Evolutionary conservation across 2,329 filamentous ascomycete species (phyloP).

Genomic region (Beauveria sp.): DNA sequence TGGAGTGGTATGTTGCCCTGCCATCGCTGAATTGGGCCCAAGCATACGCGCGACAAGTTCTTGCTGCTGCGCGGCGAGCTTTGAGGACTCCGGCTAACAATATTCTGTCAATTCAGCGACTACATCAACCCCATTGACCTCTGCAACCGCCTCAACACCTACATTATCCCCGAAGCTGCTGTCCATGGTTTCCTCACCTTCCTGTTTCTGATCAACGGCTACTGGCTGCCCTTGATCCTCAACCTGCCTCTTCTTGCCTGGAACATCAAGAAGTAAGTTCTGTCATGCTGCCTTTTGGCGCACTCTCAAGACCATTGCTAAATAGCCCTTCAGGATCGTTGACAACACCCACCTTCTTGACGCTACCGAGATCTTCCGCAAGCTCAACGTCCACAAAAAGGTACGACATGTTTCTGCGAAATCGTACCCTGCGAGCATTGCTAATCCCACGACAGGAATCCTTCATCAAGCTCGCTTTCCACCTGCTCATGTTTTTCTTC

Average conservation of each 20-base stretch:
- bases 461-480: slow-evolving; percentile 97
- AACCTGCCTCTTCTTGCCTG: slow-evolving; percentile 88
- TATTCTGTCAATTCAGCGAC: slow-evolving; percentile 53
- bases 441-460: slow-evolving; percentile 63
- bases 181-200: slow-evolving; percentile 95
- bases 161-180: slow-evolving; percentile 96
- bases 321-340: slow-evolving; percentile 60
- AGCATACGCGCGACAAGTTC: not conserved
- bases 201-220: slow-evolving; percentile 96
- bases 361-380: slow-evolving; percentile 98
- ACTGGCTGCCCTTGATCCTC: slow-evolving; percentile 88
- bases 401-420: slow-evolving; percentile 35
- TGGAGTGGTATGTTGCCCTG: slow-evolving; percentile 75
- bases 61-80: not conserved
- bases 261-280: slow-evolving; percentile 93
- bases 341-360: slow-evolving; percentile 96
- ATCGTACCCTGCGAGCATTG: not conserved
- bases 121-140: slow-evolving; percentile 99
- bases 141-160: slow-evolving; percentile 99
- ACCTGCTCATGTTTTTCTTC: slow-evolving; percentile 99
- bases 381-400: slow-evolving; percentile 99
- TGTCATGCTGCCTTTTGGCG: not conserved
- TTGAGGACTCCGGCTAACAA: not conserved
- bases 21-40: not conserved
- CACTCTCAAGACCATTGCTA: slow-evolving; percentile 12